Percentiles rank a stretch among this genome's conserved stretches.
Conservation (phyloP, 441 rosid species). For the Croton laevigatus region DNA sequence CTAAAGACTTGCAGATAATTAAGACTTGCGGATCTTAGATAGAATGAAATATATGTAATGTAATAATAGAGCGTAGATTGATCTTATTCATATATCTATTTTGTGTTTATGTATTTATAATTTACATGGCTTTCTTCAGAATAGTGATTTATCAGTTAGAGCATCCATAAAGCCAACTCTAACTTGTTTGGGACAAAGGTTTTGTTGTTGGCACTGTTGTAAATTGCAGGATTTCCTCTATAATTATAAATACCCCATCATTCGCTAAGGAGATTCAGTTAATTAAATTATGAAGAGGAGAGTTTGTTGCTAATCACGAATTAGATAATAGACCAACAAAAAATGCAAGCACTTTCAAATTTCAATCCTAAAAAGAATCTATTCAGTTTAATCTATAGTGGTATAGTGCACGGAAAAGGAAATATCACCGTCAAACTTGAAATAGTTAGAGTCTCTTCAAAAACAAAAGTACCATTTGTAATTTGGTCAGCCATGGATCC, state of each 20-base stretch:
- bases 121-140: too few relatives aligned
- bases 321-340: neutral
- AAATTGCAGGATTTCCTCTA: too few relatives aligned
- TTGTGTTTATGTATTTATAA: too few relatives aligned
- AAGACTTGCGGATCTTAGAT: too few relatives aligned
- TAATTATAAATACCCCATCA: neutral
- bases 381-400: neutral
- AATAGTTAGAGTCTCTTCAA: constrained; percentile 60
- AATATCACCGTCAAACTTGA: constrained; percentile 74
- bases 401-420: constrained; percentile 1
- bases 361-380: neutral
- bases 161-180: too few relatives aligned
- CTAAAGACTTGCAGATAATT: too few relatives aligned
- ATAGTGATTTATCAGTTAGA: too few relatives aligned
- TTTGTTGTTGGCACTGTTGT: too few relatives aligned
- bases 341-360: neutral
- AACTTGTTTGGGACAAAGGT: too few relatives aligned
- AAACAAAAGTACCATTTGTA: constrained; percentile 33
- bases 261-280: neutral
- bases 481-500: constrained; percentile 69
- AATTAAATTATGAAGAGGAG: neutral
- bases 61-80: too few relatives aligned
- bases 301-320: neutral
- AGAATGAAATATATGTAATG: too few relatives aligned
- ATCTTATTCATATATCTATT: too few relatives aligned